phyloP scores from a whole-genome alignment of 257 asterid species.

The Sherardia arvensis region DNA sequence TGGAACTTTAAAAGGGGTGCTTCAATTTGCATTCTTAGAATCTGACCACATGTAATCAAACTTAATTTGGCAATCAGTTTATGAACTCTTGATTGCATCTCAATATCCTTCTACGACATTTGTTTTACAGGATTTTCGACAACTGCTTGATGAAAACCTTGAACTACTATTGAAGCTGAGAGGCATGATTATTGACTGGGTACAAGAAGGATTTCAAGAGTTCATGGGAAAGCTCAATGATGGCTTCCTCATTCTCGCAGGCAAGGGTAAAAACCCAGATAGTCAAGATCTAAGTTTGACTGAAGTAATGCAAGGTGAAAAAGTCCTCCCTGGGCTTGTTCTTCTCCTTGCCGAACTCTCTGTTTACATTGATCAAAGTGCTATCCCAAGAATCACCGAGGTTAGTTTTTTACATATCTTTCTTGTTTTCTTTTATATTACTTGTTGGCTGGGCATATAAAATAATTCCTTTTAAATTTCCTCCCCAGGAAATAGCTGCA shows the following conservation, averaged over 20 bases:
- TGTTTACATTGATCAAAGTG: constrained; percentile 66
- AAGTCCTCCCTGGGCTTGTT: constrained; percentile 75
- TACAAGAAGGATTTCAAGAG: constrained; percentile 91
- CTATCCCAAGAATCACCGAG: constrained; percentile 79
- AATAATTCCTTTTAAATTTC: constrained; percentile 17
- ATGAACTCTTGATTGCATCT: constrained; percentile 15
- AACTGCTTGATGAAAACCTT: constrained; percentile 68
- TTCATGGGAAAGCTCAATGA: constrained; percentile 65
- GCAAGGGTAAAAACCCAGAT: constrained; percentile 42
- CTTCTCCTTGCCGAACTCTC: constrained; percentile 74
- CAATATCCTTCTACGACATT: constrained; percentile 8
- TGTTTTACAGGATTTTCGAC: constrained; percentile 57
- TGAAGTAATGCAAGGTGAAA: constrained; percentile 48
- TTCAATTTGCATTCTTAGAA: background rate
- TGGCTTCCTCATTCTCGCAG: constrained; percentile 62
- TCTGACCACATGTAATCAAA: background rate
- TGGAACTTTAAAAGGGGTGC: background rate
- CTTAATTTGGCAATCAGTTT: background rate
- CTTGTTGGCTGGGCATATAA: background rate
- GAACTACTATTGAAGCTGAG: constrained; percentile 60
- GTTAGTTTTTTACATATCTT: constrained; percentile 26
- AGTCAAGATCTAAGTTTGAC: constrained; percentile 39
- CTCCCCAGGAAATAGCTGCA: constrained; percentile 69
- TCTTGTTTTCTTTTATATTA: background rate
- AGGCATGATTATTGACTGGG: constrained; percentile 59